Evolutionary conservation across 371 early-diverging fungal genomes (phyloP), one percentile per base, ranked within the genome.

Genomic region (Nematocida sp.): DNA sequence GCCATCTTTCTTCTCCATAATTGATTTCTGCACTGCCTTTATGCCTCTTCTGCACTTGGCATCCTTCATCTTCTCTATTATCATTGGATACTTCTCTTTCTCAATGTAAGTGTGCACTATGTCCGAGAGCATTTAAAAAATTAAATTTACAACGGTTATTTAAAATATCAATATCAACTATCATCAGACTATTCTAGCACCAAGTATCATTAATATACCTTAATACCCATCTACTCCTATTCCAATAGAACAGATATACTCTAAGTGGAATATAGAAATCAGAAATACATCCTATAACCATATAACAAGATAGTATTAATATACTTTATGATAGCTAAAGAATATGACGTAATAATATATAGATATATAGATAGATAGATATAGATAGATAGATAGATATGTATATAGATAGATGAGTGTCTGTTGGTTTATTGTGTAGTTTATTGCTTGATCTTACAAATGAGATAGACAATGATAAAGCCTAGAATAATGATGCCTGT

Each of bases 21-120:
- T 23, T n/a, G 23, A 31, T 40, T 74, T 75, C 38, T 75, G 76
- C 2, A 53, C 29, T 9, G 76, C 76, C 43, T 75, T 75, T 19
- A 63, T 75, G 3, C 76, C 76, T 70, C 74, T 4, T 31, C 51
- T 70, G 32, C 74, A 70, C 37, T 55, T 32, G 3, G 43, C 0
- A 17, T 41, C n/a, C 9, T 46, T 35, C 47, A 60, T 21, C 38
- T 45, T 61, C 5, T 25, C 29, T n/a, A 23, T 25, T 17, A 70
- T 35, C n/a, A 23, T 37, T 21, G n/a, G 11, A n/a, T 60, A 13
- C 4, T 11, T 61, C n/a, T 61, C 25, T 38, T 11, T 11, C 13
- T n/a, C 4, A 3, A 70, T 31, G 41, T 62, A 34, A 3, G 9
- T 29, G 35, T 40, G 54, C 17, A n/a, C 17, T 15, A 57, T 32